Base-by-base conservation (phyloP, 2,329 filamentous ascomycete species). In the Aureobasidium sp. region DNA sequence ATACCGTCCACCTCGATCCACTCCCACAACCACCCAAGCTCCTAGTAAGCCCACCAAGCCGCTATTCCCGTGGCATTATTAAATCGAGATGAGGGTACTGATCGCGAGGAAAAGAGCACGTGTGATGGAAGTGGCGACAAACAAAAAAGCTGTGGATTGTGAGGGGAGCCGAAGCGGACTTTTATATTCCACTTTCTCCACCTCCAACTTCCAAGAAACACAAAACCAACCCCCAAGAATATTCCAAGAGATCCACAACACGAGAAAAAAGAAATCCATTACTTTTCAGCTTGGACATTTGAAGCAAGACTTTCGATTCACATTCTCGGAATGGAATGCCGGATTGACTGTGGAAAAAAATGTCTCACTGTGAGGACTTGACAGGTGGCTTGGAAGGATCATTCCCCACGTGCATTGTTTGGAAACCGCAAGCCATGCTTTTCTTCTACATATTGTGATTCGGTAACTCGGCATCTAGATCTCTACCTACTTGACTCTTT, bases 131-230 rank as follows among this genome's bases (percentile, higher is more conserved):
- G 31, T 35, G 14, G 49, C 22, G 31, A 17, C 8, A 37, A 52
- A 27, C 37, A 49, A 24, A 24, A 24, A 12, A 15, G 22, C n/a
- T 42, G 50, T 29, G 50, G 50, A 37, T 54, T 40, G 50, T 19
- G 37, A 31, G 50, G 50, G 50, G 50, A 54, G 50, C 50, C 50
- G 50, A 54, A 54, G 50, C 50, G 50, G 50, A 54, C 50, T 54
- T 54, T 19, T 54, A 54, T 54, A 42, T 42, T 37, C 40, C 24
- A 37, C 50, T 42, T n/a, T n/a, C n/a, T n/a, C n/a, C n/a, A n/a
- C 9, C 19, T 42, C 50, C 35, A 31, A 2, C 35, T 24, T 39
- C 35, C 49, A 53, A 37, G 24, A 22, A 50, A 42, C 15, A 48
- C 35, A 39, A 12, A 17, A 24, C 5, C 29, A 4, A 15, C 50